Evolutionary conservation across 1,284 basidiomycete genomes (phyloP).

Genomic region (Ceratobasidium sp.): DNA sequence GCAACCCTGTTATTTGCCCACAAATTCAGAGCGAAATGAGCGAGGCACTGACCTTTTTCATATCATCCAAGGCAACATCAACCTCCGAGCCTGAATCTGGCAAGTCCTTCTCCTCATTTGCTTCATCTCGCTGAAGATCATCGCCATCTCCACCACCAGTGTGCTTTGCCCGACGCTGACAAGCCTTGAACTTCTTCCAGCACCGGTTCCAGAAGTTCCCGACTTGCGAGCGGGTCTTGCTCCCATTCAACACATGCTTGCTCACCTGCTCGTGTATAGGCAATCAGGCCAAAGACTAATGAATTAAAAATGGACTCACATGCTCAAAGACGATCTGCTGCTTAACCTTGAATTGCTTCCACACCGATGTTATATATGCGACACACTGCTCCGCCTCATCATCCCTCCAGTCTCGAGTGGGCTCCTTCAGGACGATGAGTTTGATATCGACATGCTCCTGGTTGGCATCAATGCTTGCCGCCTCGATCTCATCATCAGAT

Average conservation of each 20-base stretch:
- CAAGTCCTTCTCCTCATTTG: background rate
- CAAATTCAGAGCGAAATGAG: background rate
- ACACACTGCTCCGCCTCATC: background rate
- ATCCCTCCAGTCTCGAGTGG: background rate
- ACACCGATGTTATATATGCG: background rate
- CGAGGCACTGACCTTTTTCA: background rate
- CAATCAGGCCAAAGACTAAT: background rate
- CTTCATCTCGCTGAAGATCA: background rate
- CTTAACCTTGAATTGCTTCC: background rate
- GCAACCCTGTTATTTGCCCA: background rate
- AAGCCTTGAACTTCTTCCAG: background rate
- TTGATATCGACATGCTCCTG: background rate
- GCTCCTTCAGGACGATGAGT: background rate
- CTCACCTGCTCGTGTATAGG: background rate
- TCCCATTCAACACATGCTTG: background rate
- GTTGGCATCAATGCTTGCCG: background rate
- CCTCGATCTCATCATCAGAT: background rate
- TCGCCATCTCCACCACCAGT: background rate
- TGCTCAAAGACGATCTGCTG: background rate
- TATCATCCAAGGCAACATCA: background rate
- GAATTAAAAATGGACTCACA: background rate
- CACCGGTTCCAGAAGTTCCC: background rate
- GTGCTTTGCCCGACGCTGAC: background rate
- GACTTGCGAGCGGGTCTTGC: background rate
- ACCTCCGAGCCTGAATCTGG: too few relatives aligned